phyloP scores from a whole-genome alignment of 1,284 basidiomycete species.

The Athelia psychrophila region DNA sequence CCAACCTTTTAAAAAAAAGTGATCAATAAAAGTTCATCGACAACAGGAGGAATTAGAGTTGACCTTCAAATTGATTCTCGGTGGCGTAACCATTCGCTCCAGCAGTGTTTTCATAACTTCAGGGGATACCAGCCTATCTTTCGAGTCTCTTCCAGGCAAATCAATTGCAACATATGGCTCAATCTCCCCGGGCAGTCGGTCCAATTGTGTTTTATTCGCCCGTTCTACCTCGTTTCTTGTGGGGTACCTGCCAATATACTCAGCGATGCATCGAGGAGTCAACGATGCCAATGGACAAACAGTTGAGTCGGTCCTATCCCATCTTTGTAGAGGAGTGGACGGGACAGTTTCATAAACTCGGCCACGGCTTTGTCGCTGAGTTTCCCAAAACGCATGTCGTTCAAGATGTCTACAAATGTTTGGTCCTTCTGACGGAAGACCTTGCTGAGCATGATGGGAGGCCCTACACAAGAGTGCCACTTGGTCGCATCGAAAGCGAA shows the following conservation, averaged over 20 bases:
- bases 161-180: slow-evolving; percentile 18
- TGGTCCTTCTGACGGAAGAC: slow-evolving; percentile 83
- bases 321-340: slow-evolving; percentile 61
- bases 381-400: slow-evolving; percentile 84
- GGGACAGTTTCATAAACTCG: slow-evolving; percentile 60
- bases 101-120: slow-evolving; percentile 26
- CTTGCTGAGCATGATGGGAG: slow-evolving; percentile 84
- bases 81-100: slow-evolving; percentile 27
- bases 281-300: slow-evolving; percentile 13
- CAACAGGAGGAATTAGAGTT: neutral
- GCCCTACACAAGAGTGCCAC: slow-evolving; percentile 78
- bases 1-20: slow-evolving; percentile 29
- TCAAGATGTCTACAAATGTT: slow-evolving; percentile 90
- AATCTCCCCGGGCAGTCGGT: slow-evolving; percentile 19
- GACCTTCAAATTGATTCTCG: slow-evolving; percentile 27
- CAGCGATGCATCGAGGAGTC: neutral
- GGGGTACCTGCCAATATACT: slow-evolving; percentile 18
- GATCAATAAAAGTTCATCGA: neutral
- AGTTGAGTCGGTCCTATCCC: slow-evolving; percentile 83
- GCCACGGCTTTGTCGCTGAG: slow-evolving; percentile 46
- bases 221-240: slow-evolving; percentile 27
- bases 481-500: slow-evolving; percentile 90
- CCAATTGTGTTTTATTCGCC: slow-evolving; percentile 24
- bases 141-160: slow-evolving; percentile 13
- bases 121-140: slow-evolving; percentile 16